Base-by-base conservation (phyloP, 306 rosid species). In the Cicer pinnatifidum region DNA sequence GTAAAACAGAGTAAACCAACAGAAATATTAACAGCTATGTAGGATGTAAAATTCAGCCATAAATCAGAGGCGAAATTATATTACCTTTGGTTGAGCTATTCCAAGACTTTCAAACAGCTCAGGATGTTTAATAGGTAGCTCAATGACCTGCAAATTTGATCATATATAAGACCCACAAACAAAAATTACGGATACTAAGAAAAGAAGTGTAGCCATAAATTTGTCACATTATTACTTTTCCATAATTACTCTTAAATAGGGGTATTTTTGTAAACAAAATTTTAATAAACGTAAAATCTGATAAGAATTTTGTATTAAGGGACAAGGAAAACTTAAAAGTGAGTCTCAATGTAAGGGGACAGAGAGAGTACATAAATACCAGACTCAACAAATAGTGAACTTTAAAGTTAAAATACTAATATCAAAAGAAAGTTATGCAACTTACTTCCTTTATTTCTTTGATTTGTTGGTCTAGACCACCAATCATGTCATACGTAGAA, bases 381-480 rank as follows among this genome's bases (percentile, higher is more conserved):
- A 67, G 1, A 65, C 35, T 19, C 13, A 9, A 65, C 11, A 48
- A 17, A 6, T 61, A 54, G 58, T 20, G 61, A 50, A 56, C 56
- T 19, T 8, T 40, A 54, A 45, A 50, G 61, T 15, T 8, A 40
- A 33, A 45, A 37, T 47, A 73, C 69, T 65, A 69, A 74, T 17
- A 58, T 9, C 60, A 54, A 72, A 75, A 79, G 17, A 17, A 59
- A 7, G 28, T 28, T 70, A 57, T 39, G 23, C 41, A 53, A 52
- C 23, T 33, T 66, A 90, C 99, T 97, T 95, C 99, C 63, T 95
- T 95, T 15, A 95, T 95, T 84, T 95, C 99, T 71, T 95, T 95
- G 78, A 95, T 95, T 83, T 95, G 99, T 86, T 95, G 99, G 79
- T 95, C 99, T 44, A 95, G 89, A 68, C 99, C 99, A 87, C 99